These are phyloP conservation scores for Chrysanthemum lavandulifolium DNA, from an alignment of 129 eudicot genomes.

Conservation along the genomic window DNA sequence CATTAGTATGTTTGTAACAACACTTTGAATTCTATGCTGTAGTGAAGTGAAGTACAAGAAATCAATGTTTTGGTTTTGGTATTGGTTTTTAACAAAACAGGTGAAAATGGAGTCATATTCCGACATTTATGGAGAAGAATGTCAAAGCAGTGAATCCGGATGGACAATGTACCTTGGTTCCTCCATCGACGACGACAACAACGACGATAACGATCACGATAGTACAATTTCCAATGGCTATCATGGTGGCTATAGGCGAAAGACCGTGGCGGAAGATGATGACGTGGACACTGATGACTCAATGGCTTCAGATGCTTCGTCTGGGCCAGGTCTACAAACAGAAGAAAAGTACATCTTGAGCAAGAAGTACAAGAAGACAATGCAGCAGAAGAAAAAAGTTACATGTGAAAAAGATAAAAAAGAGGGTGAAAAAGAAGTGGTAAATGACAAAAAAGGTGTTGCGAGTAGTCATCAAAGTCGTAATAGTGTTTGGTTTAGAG, in stretches of 20 bases:
- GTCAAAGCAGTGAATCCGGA: constrained; percentile 52
- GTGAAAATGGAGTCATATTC: constrained; percentile 38
- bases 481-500: constrained; percentile 34
- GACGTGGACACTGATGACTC: constrained; percentile 54
- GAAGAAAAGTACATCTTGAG: constrained; percentile 17
- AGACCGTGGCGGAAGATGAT: constrained; percentile 8
- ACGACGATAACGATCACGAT: background rate
- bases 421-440: constrained; percentile 19
- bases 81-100: background rate
- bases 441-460: constrained; percentile 21
- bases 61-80: background rate
- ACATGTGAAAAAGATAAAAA: constrained; percentile 11
- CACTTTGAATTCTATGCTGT: too few species aligned
- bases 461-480: constrained; percentile 28
- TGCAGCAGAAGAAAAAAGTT: constrained; percentile 31
- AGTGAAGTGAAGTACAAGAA: background rate
- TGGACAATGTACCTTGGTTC: constrained; percentile 55
- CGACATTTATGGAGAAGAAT: constrained; percentile 35
- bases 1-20: background rate
- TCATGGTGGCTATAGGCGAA: constrained; percentile 9
- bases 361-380: constrained; percentile 30
- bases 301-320: constrained; percentile 84
- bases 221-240: background rate
- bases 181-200: constrained; percentile 15
- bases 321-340: constrained; percentile 41